phyloP scores from a whole-genome alignment of 169 alveolate species.

The Eimeria tenella region DNA sequence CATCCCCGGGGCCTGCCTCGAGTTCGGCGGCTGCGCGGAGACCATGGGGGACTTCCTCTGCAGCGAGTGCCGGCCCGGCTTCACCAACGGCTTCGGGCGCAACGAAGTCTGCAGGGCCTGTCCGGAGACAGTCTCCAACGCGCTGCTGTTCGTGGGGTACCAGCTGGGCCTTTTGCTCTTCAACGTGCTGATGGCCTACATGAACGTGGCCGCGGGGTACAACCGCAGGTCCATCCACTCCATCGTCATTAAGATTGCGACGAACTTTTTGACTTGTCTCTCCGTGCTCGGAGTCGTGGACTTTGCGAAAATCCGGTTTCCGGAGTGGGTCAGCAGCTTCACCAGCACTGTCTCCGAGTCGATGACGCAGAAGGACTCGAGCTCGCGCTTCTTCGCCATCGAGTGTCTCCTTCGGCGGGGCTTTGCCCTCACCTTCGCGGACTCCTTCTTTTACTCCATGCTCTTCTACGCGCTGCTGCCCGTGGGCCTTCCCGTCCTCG shows the following conservation, averaged over 20 bases:
- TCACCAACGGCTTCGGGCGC: slow-evolving; percentile 87
- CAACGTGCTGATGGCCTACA: slow-evolving; percentile 88
- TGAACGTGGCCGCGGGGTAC: slow-evolving; percentile 91
- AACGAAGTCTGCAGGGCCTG: slow-evolving; percentile 86
- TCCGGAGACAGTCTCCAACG: slow-evolving; percentile 82
- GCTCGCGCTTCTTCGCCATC: slow-evolving; percentile 82
- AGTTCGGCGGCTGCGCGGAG: slow-evolving; percentile 85
- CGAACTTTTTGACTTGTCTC: slow-evolving; percentile 88
- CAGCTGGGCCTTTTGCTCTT: slow-evolving; percentile 84
- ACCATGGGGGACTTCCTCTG: slow-evolving; percentile 89
- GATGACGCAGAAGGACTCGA: slow-evolving; percentile 7
- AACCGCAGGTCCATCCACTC: slow-evolving; percentile 91
- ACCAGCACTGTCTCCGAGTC: slow-evolving; percentile 74
- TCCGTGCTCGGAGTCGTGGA: slow-evolving; percentile 86
- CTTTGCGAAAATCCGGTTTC: slow-evolving; percentile 82
- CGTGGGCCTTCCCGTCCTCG: slow-evolving; percentile 82
- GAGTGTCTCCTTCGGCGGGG: slow-evolving; percentile 87
- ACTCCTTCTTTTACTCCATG: slow-evolving; percentile 88
- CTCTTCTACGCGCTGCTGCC: slow-evolving; percentile 85
- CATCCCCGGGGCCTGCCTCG: slow-evolving; percentile 87
- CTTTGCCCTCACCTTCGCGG: slow-evolving; percentile 84
- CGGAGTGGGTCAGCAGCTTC: slow-evolving; percentile 81
- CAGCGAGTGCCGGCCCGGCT: slow-evolving; percentile 89
- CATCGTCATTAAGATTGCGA: slow-evolving; percentile 90
- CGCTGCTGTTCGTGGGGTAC: slow-evolving; percentile 79